Conservation (phyloP, 176 grass and related monocot genomes). For the Cenchrus fungigraminus region DNA sequence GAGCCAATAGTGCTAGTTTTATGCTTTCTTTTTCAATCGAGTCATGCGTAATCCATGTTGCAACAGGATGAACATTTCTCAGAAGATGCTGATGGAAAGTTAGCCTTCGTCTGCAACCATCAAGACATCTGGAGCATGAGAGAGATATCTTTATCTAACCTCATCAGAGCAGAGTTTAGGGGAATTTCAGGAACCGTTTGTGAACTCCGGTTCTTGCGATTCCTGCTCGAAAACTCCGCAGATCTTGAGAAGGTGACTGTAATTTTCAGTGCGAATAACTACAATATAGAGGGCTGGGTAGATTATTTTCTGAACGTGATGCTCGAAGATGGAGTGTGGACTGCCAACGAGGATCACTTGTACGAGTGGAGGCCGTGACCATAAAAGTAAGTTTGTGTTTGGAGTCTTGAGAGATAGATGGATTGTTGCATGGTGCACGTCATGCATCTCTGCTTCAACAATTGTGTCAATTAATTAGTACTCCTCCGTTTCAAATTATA, state of each 20-base stretch:
- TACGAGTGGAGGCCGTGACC: no score
- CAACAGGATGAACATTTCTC: not conserved
- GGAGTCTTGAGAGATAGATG: no score
- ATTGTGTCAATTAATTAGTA: no score
- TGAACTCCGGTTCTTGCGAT: not conserved
- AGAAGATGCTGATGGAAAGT: not conserved
- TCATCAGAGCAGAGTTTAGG: not conserved
- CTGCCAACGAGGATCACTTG: no score
- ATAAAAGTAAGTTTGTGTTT: no score
- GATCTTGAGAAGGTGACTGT: not conserved
- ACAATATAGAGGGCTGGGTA: not conserved
- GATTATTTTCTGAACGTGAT: not conserved
- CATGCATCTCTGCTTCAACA: no score
- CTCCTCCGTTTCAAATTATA: no score
- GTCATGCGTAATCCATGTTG: not conserved
- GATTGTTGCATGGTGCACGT: no score
- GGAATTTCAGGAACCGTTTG: constrained; percentile 6
- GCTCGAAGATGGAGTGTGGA: not conserved
- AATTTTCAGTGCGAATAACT: not conserved
- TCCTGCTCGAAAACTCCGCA: not conserved
- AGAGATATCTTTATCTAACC: not conserved
- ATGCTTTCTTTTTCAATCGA: not conserved
- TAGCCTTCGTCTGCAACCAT: not conserved
- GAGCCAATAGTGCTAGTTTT: not conserved
- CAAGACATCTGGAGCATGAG: not conserved